Evolutionary conservation across 441 rosid species (phyloP), one percentile per base, ranked within the genome.

Genomic region (California macrophylla): DNA sequence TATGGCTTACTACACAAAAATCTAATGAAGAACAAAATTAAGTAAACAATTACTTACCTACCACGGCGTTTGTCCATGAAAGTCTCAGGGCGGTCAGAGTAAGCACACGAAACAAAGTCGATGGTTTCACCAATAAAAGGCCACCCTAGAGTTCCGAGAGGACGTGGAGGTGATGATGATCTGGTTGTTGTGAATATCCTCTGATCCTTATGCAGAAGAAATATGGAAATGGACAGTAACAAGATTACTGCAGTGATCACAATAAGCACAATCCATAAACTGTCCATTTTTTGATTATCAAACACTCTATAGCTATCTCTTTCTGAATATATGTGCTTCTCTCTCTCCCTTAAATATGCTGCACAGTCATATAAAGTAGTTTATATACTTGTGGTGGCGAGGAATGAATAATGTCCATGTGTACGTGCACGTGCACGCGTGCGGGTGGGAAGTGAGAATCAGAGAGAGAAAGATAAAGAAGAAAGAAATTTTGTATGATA

Each of bases 61-160:
- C 72, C 81, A 62, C 93, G 88, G 40, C 98, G 98, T 71, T 86
- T 85, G 71, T 92, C 86, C 87, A 94, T 81, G 89, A 94, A 94
- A 74, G 81, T 80, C 77, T 94, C 98, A 0, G 99, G 99, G 58
- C 81, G 86, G 82, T 92, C 92, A 0, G 96, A 83, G 82, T 84
- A 90, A 69, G 97, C 98, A 77, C 82, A 85, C 36, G 92, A 76
- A 60, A 94, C 25, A 85, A 92, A 92, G 70, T 94, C 96, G 20
- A 94, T 82, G 71, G 98, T 87, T 80, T 94, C 99, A 2, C 99
- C 97, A 54, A 92, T 1, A 62, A 94, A 65, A 25, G 98, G 99
- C 97, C 96, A 89, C 32, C 99, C 97, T 30, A 86, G 83, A 69
- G 79, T 77, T 64, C 98, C 98, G 1, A 75, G 77, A 64, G 97